A percentile compares a stretch with the other conserved stretches of the same genome.
These are phyloP conservation scores for Stentor coeruleus DNA, from an alignment of 73 alveolate species.

Conservation along the genomic window DNA sequence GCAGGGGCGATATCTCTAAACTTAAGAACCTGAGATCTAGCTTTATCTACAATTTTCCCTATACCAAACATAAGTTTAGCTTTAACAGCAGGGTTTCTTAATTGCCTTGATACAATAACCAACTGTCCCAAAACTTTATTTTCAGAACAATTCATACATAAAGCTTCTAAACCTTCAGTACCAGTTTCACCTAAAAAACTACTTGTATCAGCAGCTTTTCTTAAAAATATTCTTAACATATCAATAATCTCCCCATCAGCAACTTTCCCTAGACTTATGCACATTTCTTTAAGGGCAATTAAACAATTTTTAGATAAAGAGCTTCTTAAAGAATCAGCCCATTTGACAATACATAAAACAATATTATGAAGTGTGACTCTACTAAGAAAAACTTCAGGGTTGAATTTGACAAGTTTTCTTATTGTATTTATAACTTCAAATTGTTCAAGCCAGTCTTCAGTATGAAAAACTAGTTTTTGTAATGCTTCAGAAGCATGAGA, in stretches of 20 bases:
- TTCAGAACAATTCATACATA: not conserved
- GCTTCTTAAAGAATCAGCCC: conserved; percentile 15
- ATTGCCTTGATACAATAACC: not conserved
- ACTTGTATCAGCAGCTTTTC: conserved; percentile 18
- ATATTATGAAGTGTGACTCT: conserved; percentile 7
- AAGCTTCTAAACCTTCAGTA: not conserved
- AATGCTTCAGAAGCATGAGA: not conserved
- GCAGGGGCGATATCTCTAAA: not conserved
- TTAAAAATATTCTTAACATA: not conserved
- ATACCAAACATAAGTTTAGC: not conserved
- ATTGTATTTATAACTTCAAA: conserved; percentile 18
- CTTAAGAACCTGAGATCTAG: not conserved
- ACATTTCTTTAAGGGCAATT: conserved; percentile 13
- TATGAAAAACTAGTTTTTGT: not conserved
- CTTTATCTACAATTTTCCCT: not conserved
- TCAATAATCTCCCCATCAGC: conserved; percentile 5
- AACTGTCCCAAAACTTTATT: not conserved
- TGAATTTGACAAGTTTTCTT: not conserved
- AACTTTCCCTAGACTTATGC: not conserved
- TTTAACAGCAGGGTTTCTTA: not conserved
- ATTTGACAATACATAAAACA: not conserved
- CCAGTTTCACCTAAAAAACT: conserved; percentile 11
- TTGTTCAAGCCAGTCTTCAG: conserved; percentile 14
- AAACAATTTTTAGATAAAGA: not conserved
- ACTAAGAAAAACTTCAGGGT: conserved; percentile 18